phyloP scores from a whole-genome alignment of 495 filamentous ascomycete genomes.

The Podospora pseudocomata region DNA sequence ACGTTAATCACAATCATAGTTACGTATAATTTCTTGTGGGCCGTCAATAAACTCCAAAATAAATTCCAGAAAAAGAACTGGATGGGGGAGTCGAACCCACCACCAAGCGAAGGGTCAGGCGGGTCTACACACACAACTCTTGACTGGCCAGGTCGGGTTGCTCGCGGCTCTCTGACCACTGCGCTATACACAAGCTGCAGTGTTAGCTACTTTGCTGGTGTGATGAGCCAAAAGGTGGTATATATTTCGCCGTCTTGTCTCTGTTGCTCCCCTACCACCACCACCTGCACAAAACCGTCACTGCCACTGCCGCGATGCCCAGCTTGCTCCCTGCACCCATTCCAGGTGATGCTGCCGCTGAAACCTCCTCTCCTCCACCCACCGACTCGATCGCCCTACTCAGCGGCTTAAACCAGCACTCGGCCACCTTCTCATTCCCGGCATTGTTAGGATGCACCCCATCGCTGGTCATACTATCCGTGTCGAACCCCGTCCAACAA shows the following conservation, averaged over 20 bases:
- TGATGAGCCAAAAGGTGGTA: background rate
- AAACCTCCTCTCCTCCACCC: background rate
- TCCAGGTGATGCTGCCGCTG: background rate
- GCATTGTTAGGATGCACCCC: constrained; percentile 45
- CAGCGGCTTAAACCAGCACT: constrained; percentile 33
- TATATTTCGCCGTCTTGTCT: too few relatives aligned
- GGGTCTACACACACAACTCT: background rate
- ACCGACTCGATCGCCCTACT: constrained; percentile 11
- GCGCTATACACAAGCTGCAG: background rate
- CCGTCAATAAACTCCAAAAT: too few relatives aligned
- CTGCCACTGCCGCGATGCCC: background rate
- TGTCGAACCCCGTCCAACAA: constrained; percentile 42
- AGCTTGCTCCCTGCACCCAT: background rate
- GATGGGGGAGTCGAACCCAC: background rate
- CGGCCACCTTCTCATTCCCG: constrained; percentile 41
- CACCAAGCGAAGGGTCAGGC: background rate
- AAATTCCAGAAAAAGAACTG: background rate
- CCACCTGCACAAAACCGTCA: background rate
- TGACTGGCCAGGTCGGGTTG: background rate
- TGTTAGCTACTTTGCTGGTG: background rate
- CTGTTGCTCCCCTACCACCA: background rate
- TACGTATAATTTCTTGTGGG: too few relatives aligned
- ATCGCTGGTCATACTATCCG: constrained; percentile 34
- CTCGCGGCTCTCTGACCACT: background rate
- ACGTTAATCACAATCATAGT: too few relatives aligned